Percentiles rank a stretch among this genome's conserved stretches.
These are phyloP conservation scores for Malus domestica DNA, from an alignment of 306 rosid species.

Conservation along the genomic window DNA sequence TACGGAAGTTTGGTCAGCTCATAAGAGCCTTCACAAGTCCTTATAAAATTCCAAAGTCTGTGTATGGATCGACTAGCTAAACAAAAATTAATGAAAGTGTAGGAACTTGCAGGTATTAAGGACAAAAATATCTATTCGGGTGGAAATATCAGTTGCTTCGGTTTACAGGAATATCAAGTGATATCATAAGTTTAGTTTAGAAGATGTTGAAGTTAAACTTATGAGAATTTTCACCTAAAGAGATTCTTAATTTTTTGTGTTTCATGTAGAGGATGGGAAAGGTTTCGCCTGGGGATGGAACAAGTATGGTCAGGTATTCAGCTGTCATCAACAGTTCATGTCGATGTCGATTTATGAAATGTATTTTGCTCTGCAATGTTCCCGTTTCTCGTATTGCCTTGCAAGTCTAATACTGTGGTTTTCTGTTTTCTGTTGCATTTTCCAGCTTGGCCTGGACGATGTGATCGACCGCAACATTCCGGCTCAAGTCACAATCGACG, in stretches of 20 bases:
- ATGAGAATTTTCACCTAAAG: neutral
- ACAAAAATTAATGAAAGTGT: neutral
- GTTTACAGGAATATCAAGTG: neutral
- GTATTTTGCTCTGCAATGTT: neutral
- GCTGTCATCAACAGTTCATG: neutral
- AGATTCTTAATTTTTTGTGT: slow-evolving; percentile 10
- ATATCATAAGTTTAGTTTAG: neutral
- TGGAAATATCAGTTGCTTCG: neutral
- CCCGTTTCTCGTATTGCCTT: neutral
- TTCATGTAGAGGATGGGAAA: slow-evolving; percentile 57
- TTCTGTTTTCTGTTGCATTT: slow-evolving; percentile 9
- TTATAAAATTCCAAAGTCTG: neutral
- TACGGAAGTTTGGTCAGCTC: neutral
- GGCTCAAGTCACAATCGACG: slow-evolving; percentile 56
- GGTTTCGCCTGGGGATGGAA: slow-evolving; percentile 99
- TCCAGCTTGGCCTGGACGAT: slow-evolving; percentile 92
- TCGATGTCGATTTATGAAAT: neutral
- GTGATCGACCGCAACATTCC: slow-evolving; percentile 90
- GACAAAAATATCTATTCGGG: neutral
- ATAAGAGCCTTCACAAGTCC: neutral
- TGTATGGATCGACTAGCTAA: neutral
- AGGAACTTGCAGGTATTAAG: neutral
- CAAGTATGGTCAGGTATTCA: slow-evolving; percentile 89
- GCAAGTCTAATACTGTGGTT: neutral
- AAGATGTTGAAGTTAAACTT: neutral